A percentile compares a stretch with the other conserved stretches of the same genome.
These are phyloP conservation scores for Talaromyces sp. DNA, from an alignment of 2,329 filamentous ascomycete genomes.

Conservation along the genomic window DNA sequence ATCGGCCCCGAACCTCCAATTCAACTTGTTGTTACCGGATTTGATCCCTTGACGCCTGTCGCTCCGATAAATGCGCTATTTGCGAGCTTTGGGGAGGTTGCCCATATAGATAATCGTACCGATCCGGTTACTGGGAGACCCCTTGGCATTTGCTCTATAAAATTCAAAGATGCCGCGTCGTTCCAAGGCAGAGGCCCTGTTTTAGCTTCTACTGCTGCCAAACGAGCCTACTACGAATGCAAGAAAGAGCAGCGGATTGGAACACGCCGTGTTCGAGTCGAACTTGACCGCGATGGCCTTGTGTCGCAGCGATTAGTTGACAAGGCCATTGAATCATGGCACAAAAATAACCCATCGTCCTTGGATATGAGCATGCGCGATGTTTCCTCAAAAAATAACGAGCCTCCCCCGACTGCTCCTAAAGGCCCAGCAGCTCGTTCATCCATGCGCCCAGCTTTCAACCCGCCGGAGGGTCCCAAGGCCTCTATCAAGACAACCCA, in stretches of 20 bases:
- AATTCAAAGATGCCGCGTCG: slow-evolving; percentile 67
- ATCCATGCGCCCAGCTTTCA: slow-evolving; percentile 27
- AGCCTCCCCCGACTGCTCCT: slow-evolving; percentile 76
- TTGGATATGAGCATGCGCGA: slow-evolving; percentile 27
- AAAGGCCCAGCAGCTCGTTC: slow-evolving; percentile 68
- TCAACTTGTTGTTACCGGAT: slow-evolving; percentile 91
- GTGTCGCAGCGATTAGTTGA: slow-evolving; percentile 76
- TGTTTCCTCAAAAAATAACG: slow-evolving; percentile 43
- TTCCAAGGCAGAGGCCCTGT: slow-evolving; percentile 49
- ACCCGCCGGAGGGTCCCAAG: slow-evolving; percentile 35
- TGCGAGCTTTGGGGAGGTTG: slow-evolving; percentile 60
- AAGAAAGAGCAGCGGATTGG: slow-evolving; percentile 78
- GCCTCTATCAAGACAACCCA: slow-evolving; percentile 25
- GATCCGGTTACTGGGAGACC: slow-evolving; percentile 93
- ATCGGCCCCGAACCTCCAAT: slow-evolving; percentile 84
- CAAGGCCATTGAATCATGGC: slow-evolving; percentile 63
- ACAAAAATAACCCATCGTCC: slow-evolving; percentile 39
- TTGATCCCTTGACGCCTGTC: slow-evolving; percentile 81
- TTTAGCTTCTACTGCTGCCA: slow-evolving; percentile 73
- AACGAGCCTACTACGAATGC: slow-evolving; percentile 64
- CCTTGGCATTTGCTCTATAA: slow-evolving; percentile 85
- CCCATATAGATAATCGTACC: slow-evolving; percentile 86
- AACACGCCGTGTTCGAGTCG: slow-evolving; percentile 68
- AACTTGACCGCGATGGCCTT: slow-evolving; percentile 82
- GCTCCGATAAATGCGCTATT: slow-evolving; percentile 33